A percentile compares a stretch with the other conserved stretches of the same genome.
Conservation (phyloP, 148 eudicot species). For the Talinum fruticosum region DNA sequence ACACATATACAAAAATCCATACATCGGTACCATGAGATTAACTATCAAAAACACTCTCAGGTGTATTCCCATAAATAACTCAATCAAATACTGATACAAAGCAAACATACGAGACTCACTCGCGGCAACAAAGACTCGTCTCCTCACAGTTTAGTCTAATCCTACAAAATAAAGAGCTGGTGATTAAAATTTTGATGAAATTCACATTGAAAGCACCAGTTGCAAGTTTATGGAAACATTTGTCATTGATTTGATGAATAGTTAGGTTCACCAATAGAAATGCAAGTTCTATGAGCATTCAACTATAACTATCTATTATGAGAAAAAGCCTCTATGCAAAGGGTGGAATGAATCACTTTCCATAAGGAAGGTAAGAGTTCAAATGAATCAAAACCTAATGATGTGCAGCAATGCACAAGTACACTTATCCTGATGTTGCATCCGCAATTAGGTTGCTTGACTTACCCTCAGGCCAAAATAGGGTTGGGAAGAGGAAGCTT, state of each 20-base stretch:
- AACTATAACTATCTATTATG: neutral
- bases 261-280: neutral
- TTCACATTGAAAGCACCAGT: no score
- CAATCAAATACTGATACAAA: slow-evolving; percentile 4
- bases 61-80: neutral
- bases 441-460: no score
- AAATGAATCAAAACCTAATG: no score
- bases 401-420: no score
- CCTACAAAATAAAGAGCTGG: slow-evolving; percentile 11
- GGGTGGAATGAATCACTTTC: neutral
- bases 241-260: neutral
- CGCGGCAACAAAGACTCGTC: neutral
- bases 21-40: neutral
- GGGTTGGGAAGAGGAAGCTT: no score
- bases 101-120: neutral
- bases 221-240: neutral
- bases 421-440: no score
- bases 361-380: no score
- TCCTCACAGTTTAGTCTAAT: slow-evolving; percentile 12
- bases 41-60: neutral
- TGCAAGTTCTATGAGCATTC: neutral
- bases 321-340: neutral
- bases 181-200: neutral
- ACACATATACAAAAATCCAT: neutral
- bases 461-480: no score